Base-by-base conservation (phyloP, 2,329 filamentous ascomycete species). In the Botrytis fragariae region DNA sequence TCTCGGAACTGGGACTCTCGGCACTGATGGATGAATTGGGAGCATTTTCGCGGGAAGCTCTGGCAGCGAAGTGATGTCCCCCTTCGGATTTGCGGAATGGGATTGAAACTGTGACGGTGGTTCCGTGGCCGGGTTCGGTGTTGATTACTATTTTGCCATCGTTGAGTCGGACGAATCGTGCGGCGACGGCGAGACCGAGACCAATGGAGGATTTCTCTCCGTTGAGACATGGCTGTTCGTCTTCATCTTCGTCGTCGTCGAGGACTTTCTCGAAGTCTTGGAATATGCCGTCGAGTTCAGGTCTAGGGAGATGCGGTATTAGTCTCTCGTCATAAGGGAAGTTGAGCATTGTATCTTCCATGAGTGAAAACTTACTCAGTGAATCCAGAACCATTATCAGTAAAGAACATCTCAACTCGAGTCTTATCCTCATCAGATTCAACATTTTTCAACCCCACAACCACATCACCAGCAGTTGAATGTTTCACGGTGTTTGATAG, bases 291-390 rank as follows among this genome's bases (percentile, higher is more conserved):
- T 92, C 87, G 0, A 89, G 80, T 74, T 84, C 88, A 83, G 54
- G 81, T 83, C 73, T 88, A 83, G 74, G 94, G 92, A 87, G 97
- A 83, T 85, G 93, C 48, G 83, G 81, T 0, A 94, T 94, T 0
- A 93, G 93, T 79, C 97, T 94, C 51, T 92, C 84, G 0, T 97
- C 86, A 2, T 88, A 87, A 70, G 2, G 96, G 87, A 77, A 97
- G 93, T 1, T 90, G 88, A 1, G 88, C 87, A 29, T 86, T 86
- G 8, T 82, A 82, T 1, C 87, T 12, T 85, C 2, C 84, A 81
- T 0, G 3, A 7, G 12, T n/a, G 5, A 22, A 69, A 7, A 42
- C 71, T 51, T 71, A 45, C 63, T 79, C 77, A 0, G 76, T 73
- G 22, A 79, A 71, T 8, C 77, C 77, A 25, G 45, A 67, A 4